Evolutionary conservation across 371 early-diverging fungal species (phyloP).

Genomic region (Encephalitozoon intestinalis): DNA sequence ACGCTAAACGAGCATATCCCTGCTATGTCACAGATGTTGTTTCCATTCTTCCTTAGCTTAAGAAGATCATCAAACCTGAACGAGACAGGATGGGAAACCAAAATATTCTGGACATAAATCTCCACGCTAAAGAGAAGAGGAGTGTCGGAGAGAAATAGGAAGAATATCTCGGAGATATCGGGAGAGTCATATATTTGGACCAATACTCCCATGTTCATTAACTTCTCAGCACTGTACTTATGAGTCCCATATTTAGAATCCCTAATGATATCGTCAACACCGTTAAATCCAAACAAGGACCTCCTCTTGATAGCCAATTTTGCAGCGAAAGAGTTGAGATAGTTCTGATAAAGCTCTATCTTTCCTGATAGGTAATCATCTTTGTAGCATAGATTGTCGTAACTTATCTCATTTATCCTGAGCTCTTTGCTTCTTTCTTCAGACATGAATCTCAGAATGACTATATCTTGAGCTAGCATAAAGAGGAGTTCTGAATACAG

Average conservation of each 20-base stretch:
- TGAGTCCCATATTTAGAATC: conserved; percentile 88
- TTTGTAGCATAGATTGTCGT: conserved; percentile 59
- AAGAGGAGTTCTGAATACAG: conserved; percentile 47
- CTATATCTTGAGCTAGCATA: conserved; percentile 52
- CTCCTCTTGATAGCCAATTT: conserved; percentile 40
- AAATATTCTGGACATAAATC: conserved; percentile 32
- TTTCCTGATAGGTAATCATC: conserved; percentile 70
- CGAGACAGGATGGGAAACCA: conserved; percentile 11
- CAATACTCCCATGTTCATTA: conserved; percentile 79
- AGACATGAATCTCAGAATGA: conserved; percentile 27
- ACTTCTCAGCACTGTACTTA: conserved; percentile 81
- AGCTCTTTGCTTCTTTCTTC: conserved; percentile 51
- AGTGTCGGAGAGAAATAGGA: conserved; percentile 31
- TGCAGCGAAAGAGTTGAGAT: conserved; percentile 43
- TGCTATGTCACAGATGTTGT: conserved; percentile 20
- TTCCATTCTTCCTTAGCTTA: conserved; percentile 25
- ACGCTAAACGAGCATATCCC: conserved; percentile 38
- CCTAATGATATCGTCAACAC: conserved; percentile 36
- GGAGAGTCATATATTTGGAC: conserved; percentile 36
- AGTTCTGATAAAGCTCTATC: conserved; percentile 65
- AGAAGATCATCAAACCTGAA: conserved; percentile 56
- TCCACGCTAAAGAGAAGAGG: conserved; percentile 42
- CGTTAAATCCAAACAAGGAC: not conserved
- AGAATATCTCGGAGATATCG: conserved; percentile 41
- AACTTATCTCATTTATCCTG: conserved; percentile 50